A percentile compares a stretch with the other conserved stretches of the same genome.
Evolutionary conservation across 164 flowering plant species (phyloP).

Genomic region (Aristolochia fimbriata): DNA sequence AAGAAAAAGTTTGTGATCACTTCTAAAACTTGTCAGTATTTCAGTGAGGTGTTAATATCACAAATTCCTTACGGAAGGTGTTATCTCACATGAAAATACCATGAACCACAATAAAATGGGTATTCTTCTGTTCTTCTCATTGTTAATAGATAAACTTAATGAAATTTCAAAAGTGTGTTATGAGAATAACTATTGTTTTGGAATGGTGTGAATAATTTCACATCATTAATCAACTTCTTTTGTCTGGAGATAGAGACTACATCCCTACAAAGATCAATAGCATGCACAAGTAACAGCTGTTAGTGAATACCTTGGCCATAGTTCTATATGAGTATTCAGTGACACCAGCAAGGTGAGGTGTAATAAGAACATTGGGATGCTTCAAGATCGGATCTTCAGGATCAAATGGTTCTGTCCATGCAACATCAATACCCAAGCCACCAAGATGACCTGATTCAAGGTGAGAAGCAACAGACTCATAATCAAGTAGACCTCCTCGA

Average conservation of each 20-base stretch:
- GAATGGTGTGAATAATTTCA: neutral
- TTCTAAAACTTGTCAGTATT: no score
- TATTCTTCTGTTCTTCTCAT: neutral
- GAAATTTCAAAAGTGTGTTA: neutral
- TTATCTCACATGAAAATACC: no score
- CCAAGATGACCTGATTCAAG: slow-evolving; percentile 82
- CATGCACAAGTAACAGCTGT: neutral
- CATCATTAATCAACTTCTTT: neutral
- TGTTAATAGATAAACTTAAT: neutral
- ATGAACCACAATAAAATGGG: no score
- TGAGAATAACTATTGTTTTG: neutral
- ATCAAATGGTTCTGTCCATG: slow-evolving; percentile 95
- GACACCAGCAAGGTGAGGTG: slow-evolving; percentile 92
- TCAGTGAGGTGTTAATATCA: no score
- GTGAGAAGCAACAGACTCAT: slow-evolving; percentile 41
- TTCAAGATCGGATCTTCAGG: slow-evolving; percentile 71
- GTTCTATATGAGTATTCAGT: slow-evolving; percentile 67
- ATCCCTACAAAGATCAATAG: neutral
- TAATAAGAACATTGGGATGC: slow-evolving; percentile 65
- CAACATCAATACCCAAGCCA: slow-evolving; percentile 84
- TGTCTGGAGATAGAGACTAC: neutral
- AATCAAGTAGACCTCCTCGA: slow-evolving; percentile 78
- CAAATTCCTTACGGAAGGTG: no score
- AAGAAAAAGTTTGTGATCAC: no score
- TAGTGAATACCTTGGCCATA: slow-evolving; percentile 74